phyloP scores from a whole-genome alignment of 768 basidiomycete species.

The Galerina marginata region DNA sequence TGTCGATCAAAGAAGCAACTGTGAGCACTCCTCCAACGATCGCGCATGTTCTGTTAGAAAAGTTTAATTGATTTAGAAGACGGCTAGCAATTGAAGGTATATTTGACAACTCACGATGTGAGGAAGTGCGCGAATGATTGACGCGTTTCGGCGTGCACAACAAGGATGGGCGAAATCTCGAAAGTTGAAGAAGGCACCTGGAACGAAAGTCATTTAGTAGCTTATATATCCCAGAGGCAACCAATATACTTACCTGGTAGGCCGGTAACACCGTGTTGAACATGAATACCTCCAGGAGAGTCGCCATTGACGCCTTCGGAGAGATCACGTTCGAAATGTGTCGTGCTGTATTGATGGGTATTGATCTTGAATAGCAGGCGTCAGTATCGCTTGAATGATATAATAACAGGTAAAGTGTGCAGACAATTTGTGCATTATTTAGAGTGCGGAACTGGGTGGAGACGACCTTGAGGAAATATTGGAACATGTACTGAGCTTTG shows the following conservation, averaged over 20 bases:
- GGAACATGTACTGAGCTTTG: slow-evolving; percentile 92
- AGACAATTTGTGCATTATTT: slow-evolving; percentile 64
- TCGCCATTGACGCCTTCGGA: slow-evolving; percentile 61
- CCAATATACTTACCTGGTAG: slow-evolving; percentile 55
- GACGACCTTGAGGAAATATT: slow-evolving; percentile 99
- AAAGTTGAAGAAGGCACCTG: slow-evolving; percentile 90
- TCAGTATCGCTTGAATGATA: neutral
- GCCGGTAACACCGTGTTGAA: slow-evolving; percentile 77
- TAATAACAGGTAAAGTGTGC: slow-evolving; percentile 26
- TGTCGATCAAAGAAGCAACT: slow-evolving; percentile 88
- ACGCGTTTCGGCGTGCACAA: slow-evolving; percentile 88
- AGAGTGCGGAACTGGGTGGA: slow-evolving; percentile 93
- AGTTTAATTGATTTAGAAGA: neutral
- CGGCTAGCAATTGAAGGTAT: neutral
- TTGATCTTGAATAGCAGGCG: slow-evolving; percentile 58
- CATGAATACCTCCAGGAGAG: slow-evolving; percentile 65
- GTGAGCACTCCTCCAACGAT: slow-evolving; percentile 98
- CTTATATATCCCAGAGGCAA: neutral
- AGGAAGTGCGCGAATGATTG: slow-evolving; percentile 98
- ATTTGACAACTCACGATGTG: slow-evolving; percentile 74
- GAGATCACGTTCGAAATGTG: slow-evolving; percentile 95
- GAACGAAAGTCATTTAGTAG: neutral
- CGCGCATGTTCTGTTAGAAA: slow-evolving; percentile 78
- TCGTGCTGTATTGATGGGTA: slow-evolving; percentile 94
- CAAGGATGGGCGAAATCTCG: slow-evolving; percentile 95